Evolutionary conservation across 2,329 filamentous ascomycete species (phyloP), one percentile per base, ranked within the genome.

Genomic region (Venturia oleaginea): DNA sequence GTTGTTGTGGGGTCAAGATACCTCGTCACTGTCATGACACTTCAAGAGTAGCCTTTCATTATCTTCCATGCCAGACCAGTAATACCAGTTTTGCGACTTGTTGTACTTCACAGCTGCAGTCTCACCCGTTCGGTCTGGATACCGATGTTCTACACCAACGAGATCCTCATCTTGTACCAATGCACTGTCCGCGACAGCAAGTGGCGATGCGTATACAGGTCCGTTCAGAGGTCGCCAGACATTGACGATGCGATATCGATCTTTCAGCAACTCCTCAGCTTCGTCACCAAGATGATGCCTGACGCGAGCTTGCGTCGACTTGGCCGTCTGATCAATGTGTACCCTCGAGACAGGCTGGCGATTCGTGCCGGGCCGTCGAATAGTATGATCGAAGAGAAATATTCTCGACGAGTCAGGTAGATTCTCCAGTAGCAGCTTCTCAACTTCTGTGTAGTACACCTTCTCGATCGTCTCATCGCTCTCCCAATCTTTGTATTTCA

Each of bases 381-480:
- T 85, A 8, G 91, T 96, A 78, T 96, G 90, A 79, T 96, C 91
- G 76, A 96, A 96, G 72, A 96, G 78, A 69, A 90, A 79, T 37
- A 96, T 79, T 4, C 82, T 81, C 65, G 83, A 81, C 32, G 84
- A 82, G 63, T 88, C 89, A 0, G 87, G 86, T 19, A 95, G 80
- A 65, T 84, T 75, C 17, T 84, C 77, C 2, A 92, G 77, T 0
- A 97, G 78, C 32, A 96, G 78, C 60, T 81, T 74, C 76, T 92
- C 88, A 10, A 96, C 84, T 73, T 96, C 91, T 0, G 91, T 88
- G 78, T 97, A 97, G 80, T 96, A 97, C 63, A 85, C 81, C 1
- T 77, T 70, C 71, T 83, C 77, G 75, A 97, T 90, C 66, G 83
- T 84, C 13, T 80, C 83, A 70, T 92, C 88, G 73, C 90, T 85